These are phyloP conservation scores for Podospora pseudocomata DNA, from an alignment of 495 filamentous ascomycete genomes.

Conservation along the genomic window DNA sequence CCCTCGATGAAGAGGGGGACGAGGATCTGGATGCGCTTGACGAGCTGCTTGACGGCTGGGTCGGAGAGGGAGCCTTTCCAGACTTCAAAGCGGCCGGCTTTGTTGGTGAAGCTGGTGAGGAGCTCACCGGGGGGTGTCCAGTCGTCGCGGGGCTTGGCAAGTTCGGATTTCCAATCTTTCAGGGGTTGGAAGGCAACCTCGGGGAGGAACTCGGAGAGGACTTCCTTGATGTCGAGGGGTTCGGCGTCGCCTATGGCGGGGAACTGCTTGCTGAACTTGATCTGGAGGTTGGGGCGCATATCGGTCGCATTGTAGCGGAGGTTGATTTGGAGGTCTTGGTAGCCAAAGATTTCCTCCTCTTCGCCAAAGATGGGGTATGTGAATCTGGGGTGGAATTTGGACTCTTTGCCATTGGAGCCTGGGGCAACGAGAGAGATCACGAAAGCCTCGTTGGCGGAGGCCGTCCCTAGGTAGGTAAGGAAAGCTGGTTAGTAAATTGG, in stretches of 20 bases:
- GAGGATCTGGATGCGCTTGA: conserved; percentile 76
- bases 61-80: conserved; percentile 52
- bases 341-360: conserved; percentile 85
- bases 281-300: conserved; percentile 67
- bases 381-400: conserved; percentile 76
- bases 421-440: conserved; percentile 63
- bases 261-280: conserved; percentile 72
- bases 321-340: conserved; percentile 70
- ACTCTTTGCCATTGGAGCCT: conserved; percentile 49
- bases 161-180: conserved; percentile 55
- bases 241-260: conserved; percentile 64
- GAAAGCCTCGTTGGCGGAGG: conserved; percentile 69
- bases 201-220: conserved; percentile 64
- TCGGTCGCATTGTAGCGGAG: conserved; percentile 78
- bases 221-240: conserved; percentile 62
- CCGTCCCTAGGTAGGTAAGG: conserved; percentile 56
- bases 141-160: conserved; percentile 51
- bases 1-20: conserved; percentile 91
- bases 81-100: conserved; percentile 46
- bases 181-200: conserved; percentile 61
- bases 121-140: conserved; percentile 58
- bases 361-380: conserved; percentile 93
- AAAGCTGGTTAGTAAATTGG: neutral
- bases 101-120: conserved; percentile 36
- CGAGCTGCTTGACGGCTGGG: conserved; percentile 56